Evolutionary conservation across 306 rosid genomes (phyloP).

Genomic region (Lotus japonicus): DNA sequence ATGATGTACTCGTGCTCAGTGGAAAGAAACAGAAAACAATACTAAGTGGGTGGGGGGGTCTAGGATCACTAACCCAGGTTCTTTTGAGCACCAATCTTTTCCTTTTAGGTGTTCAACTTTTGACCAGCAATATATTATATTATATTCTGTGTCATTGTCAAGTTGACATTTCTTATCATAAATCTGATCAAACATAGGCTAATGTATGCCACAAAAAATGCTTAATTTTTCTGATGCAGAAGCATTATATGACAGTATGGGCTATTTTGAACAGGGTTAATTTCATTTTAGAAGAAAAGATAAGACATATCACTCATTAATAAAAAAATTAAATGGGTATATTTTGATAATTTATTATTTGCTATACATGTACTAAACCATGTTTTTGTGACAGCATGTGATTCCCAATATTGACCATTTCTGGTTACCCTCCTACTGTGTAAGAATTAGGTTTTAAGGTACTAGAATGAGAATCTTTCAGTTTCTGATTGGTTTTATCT

Average conservation of each 20-base stretch:
- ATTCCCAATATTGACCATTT: no score
- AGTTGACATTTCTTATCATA: conserved; percentile 12
- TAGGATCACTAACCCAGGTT: conserved; percentile 1
- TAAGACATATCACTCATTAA: no score
- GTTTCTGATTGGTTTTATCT: background rate
- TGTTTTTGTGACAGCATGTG: no score
- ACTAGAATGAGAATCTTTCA: no score
- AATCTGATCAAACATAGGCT: background rate
- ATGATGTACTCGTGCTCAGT: background rate
- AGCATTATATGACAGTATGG: no score
- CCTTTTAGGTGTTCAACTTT: background rate
- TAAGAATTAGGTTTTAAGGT: no score
- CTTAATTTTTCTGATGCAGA: no score
- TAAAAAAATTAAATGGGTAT: no score
- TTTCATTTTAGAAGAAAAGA: no score
- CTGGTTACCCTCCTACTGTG: background rate
- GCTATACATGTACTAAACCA: no score
- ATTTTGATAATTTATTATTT: no score
- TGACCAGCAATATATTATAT: conserved; percentile 9
- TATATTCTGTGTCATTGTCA: conserved; percentile 3
- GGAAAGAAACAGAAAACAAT: background rate
- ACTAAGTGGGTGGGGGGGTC: conserved; percentile 10
- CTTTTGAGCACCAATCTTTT: background rate
- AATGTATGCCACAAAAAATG: background rate
- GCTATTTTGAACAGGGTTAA: no score